These are phyloP conservation scores for Discostella stelligera DNA, from an alignment of 352 stramenopile genomes.

Conservation along the genomic window DNA sequence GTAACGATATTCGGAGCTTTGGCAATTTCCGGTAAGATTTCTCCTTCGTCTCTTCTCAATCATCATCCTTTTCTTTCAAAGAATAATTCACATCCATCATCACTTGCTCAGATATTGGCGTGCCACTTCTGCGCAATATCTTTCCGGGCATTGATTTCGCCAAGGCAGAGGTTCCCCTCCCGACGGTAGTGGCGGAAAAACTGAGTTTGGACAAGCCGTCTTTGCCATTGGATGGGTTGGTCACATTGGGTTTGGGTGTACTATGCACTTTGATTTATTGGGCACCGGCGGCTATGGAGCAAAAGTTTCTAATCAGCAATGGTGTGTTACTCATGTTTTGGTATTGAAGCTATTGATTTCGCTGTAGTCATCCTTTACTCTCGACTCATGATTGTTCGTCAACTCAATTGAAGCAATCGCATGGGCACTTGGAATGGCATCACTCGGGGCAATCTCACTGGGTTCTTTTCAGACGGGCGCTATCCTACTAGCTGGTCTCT, in stretches of 20 bases:
- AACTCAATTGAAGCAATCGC: constrained; percentile 19
- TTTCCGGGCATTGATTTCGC: constrained; percentile 32
- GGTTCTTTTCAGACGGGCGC: constrained; percentile 45
- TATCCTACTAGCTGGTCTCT: constrained; percentile 39
- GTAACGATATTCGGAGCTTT: constrained; percentile 43
- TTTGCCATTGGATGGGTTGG: constrained; percentile 36
- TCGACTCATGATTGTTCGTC: constrained; percentile 5
- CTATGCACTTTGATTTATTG: constrained; percentile 43
- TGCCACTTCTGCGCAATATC: constrained; percentile 38
- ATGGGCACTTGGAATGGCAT: constrained; percentile 39
- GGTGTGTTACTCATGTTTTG: constrained; percentile 1
- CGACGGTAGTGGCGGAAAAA: constrained; percentile 25
- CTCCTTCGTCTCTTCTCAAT: not conserved
- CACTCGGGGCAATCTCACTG: constrained; percentile 42
- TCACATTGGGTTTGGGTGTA: constrained; percentile 44
- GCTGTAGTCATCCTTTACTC: not conserved
- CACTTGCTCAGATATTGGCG: constrained; percentile 29
- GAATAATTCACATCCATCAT: not conserved
- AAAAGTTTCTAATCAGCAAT: constrained; percentile 48
- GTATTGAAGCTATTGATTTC: too few species aligned
- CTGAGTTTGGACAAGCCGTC: constrained; percentile 26
- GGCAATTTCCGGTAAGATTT: constrained; percentile 29
- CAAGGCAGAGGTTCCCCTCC: constrained; percentile 21
- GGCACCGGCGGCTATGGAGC: constrained; percentile 34
- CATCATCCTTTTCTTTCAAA: not conserved